These are phyloP conservation scores for Ophiocordyceps camponoti-rufipedis DNA, from an alignment of 2,329 filamentous ascomycete genomes.

Conservation along the genomic window DNA sequence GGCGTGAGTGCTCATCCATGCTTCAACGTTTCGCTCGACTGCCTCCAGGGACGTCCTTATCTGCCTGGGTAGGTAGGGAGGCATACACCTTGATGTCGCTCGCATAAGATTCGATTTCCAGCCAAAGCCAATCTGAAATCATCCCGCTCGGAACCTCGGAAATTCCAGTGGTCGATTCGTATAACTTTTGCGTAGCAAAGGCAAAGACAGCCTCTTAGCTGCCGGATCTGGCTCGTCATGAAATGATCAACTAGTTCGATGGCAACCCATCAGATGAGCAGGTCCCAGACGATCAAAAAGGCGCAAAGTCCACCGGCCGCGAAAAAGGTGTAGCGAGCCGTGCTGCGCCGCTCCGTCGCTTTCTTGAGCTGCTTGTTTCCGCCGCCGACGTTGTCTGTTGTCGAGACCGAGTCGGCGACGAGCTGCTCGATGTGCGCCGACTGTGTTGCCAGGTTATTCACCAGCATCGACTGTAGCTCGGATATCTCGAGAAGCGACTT, in stretches of 20 bases:
- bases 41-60: no score
- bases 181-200: no score
- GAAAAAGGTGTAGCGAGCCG: constrained; percentile 64
- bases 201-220: no score
- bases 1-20: no score
- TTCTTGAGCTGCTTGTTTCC: constrained; percentile 86
- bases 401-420: constrained; percentile 64
- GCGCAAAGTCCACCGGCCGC: constrained; percentile 59
- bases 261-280: constrained; percentile 30
- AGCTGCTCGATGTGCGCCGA: constrained; percentile 79
- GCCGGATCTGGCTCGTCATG: not conserved
- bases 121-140: no score
- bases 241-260: not conserved
- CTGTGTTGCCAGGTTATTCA: constrained; percentile 69
- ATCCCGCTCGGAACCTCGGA: no score
- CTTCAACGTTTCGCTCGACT: no score
- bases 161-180: no score
- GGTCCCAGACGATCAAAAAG: constrained; percentile 61
- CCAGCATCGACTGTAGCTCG: constrained; percentile 76
- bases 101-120: no score
- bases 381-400: constrained; percentile 68
- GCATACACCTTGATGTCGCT: no score
- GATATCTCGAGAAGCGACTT: constrained; percentile 84
- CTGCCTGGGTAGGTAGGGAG: no score
- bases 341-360: constrained; percentile 53